Percentiles rank a stretch among this genome's conserved stretches.
These are phyloP conservation scores for Chlorella sp. DNA, from an alignment of 139 green algal species.

Conservation along the genomic window DNA sequence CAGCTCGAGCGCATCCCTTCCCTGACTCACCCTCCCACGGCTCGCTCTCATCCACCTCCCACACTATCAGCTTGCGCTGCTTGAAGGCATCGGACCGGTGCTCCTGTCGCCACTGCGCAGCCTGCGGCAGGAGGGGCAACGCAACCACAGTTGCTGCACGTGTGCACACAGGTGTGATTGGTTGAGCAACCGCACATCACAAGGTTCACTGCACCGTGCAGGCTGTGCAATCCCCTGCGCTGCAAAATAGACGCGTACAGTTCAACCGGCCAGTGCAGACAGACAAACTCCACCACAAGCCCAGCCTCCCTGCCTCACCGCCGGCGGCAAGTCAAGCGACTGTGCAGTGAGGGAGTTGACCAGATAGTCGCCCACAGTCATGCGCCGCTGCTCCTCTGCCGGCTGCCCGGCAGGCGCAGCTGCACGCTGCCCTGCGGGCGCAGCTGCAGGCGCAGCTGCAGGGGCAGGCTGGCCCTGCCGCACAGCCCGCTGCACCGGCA, in stretches of 20 bases:
- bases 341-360: constrained; percentile 76
- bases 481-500: not conserved
- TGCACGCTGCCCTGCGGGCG: not conserved
- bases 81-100: constrained; percentile 28
- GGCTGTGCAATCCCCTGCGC: too few species aligned
- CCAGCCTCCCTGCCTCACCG: not conserved
- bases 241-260: too few species aligned
- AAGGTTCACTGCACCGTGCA: too few species aligned
- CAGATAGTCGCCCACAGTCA: constrained; percentile 52
- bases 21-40: constrained; percentile 34
- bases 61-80: constrained; percentile 49
- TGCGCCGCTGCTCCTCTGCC: not conserved
- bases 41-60: constrained; percentile 44
- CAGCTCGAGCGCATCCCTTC: too few species aligned
- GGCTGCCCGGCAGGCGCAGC: not conserved
- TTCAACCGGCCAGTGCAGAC: too few species aligned
- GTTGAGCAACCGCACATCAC: too few species aligned
- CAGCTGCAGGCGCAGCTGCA: not conserved
- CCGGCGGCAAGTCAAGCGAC: constrained; percentile 82
- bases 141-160: not conserved
- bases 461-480: not conserved
- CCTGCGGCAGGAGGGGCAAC: not conserved
- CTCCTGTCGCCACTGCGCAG: constrained; percentile 42
- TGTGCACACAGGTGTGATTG: too few species aligned
- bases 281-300: too few species aligned